These are phyloP conservation scores for Talaromyces sp. DNA, from an alignment of 2,329 filamentous ascomycete genomes.

Conservation along the genomic window DNA sequence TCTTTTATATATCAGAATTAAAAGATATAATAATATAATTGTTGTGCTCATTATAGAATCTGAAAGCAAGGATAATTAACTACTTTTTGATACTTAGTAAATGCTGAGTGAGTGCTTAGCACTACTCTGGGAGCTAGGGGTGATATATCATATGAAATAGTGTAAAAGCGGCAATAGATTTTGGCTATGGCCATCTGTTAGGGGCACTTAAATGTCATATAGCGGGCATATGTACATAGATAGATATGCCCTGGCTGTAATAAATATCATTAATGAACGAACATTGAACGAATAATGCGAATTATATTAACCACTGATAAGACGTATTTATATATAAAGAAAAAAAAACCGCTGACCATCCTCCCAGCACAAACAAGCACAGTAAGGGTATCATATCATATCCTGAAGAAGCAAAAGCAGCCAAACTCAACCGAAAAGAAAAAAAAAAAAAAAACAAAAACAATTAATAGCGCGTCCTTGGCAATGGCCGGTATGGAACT, in stretches of 20 bases:
- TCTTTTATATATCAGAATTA: too few relatives aligned
- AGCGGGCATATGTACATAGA: too few relatives aligned
- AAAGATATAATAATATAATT: too few relatives aligned
- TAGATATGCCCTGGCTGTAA: not conserved
- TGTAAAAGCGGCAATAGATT: too few relatives aligned
- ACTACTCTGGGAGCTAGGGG: too few relatives aligned
- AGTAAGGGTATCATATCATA: not conserved
- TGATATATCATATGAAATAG: too few relatives aligned
- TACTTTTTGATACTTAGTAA: too few relatives aligned
- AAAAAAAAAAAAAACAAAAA: not conserved
- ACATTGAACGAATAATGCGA: not conserved
- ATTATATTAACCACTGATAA: not conserved
- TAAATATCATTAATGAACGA: not conserved
- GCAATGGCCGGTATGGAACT: conserved; percentile 1
- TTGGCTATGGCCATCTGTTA: too few relatives aligned
- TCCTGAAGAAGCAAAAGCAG: not conserved
- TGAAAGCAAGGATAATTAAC: too few relatives aligned
- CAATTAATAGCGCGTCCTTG: not conserved
- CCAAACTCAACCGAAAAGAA: not conserved
- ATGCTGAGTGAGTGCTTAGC: too few relatives aligned
- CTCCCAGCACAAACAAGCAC: not conserved
- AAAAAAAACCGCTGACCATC: not conserved
- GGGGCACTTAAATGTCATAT: too few relatives aligned
- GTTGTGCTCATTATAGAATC: too few relatives aligned
- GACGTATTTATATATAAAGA: not conserved